phyloP scores from a whole-genome alignment of 2,329 filamentous ascomycete genomes.

The Diplodia scrobiculata region DNA sequence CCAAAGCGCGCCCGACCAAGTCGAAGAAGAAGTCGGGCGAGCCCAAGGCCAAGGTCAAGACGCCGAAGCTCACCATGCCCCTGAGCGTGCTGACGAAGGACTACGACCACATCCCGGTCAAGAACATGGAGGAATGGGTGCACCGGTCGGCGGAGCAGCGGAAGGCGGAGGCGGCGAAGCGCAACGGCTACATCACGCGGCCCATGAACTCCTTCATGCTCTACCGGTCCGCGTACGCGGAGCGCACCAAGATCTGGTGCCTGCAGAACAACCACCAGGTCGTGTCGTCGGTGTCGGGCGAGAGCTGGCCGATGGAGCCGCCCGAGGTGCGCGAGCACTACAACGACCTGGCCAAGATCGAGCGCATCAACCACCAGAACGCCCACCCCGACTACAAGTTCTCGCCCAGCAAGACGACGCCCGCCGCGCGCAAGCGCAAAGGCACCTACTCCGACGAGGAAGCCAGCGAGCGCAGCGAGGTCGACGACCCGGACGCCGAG shows the following conservation, averaged over 20 bases:
- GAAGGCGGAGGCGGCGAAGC: slow-evolving; percentile 66
- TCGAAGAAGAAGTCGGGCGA: slow-evolving; percentile 45
- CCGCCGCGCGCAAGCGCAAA: slow-evolving; percentile 53
- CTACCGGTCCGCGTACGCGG: slow-evolving; percentile 89
- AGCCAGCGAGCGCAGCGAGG: slow-evolving; percentile 48
- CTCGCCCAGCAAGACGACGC: slow-evolving; percentile 71
- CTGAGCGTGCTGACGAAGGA: slow-evolving; percentile 71
- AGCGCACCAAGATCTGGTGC: slow-evolving; percentile 79
- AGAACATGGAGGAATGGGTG: slow-evolving; percentile 80
- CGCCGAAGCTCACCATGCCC: slow-evolving; percentile 64
- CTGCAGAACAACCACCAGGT: slow-evolving; percentile 90
- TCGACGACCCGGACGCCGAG: slow-evolving; percentile 44
- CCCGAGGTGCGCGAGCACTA: slow-evolving; percentile 72
- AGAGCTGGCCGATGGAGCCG: slow-evolving; percentile 82
- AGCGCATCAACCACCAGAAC: slow-evolving; percentile 79
- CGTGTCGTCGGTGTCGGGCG: slow-evolving; percentile 82
- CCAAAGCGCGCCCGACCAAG: slow-evolving; percentile 18
- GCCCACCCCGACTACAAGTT: slow-evolving; percentile 95
- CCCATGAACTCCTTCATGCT: slow-evolving; percentile 99
- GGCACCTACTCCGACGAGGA: slow-evolving; percentile 43
- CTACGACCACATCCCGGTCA: slow-evolving; percentile 63
- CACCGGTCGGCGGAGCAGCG: slow-evolving; percentile 69
- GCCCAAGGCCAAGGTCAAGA: slow-evolving; percentile 49
- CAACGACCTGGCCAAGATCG: slow-evolving; percentile 74
- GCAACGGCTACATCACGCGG: slow-evolving; percentile 78